Base-by-base conservation (phyloP, 2,329 filamentous ascomycete genomes). In the Colletotrichum agaves region DNA sequence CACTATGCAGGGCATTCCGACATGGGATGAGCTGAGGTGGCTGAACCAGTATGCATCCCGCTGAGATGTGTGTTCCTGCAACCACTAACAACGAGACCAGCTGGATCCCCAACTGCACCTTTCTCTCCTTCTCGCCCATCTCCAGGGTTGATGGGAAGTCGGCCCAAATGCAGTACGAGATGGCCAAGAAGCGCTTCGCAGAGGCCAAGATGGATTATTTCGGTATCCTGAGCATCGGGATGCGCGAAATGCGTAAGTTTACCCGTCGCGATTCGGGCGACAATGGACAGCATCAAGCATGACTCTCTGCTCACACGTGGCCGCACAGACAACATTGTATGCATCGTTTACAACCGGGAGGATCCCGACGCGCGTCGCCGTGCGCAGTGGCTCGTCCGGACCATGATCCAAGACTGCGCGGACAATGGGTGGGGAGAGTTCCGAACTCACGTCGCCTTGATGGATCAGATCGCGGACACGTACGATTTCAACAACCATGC, bases 281-380 rank as follows among this genome's bases (percentile, higher is more conserved):
- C 43, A 33, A 3, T 4, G 2, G 4, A 3, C 6, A 12, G 15
- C n/a, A 35, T 47, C 17, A 11, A 17, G 4, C 4, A 6, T 41
- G 6, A 12, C 27, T 27, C 27, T 33, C n/a, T 17, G 27, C 47
- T 61, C 2, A 62, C 63, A 31, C 17, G 27, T 44, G 35, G n/a
- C 27, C 33, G 33, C 41, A 47, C 55, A 70, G 69, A 87, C 73
- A 82, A 86, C 72, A 87, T 87, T 64, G 81, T 85, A 3, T 84
- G 83, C 64, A 83, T 88, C 46, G 79, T 87, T 13, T 88, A 84
- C 72, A 80, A 88, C 67, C 77, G 81, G 5, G 77, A 78, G 41
- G 78, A 83, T 37, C 70, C 76, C 0, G 78, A 81, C 1, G 61
- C 62, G 21, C 79, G 82, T 70, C 69, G 76, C 19, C 75, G 77